Evolutionary conservation across 345 rosid species (phyloP), one percentile per base, ranked within the genome.

Genomic region (Eucalyptus polybractea): DNA sequence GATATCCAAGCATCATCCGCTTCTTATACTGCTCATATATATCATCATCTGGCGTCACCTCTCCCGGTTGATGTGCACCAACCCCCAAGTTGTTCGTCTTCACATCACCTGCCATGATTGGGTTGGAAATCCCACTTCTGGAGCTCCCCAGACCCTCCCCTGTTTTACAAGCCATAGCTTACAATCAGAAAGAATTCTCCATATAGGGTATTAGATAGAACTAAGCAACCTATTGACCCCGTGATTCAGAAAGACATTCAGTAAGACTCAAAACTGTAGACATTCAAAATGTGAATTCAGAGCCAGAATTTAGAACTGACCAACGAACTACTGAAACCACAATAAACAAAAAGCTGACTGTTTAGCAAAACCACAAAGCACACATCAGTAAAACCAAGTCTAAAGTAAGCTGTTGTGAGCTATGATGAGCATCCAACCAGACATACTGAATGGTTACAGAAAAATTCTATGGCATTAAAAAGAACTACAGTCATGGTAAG

Each of bases 1-100:
- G 95, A 91, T 98, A 98, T 76, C 99, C 99, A 86, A 98, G 98
- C 99, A 98, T 98, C 99, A 98, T 98, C 65, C 99, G 96, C 96
- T 98, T 98, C 97, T 98, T 98, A 88, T 98, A 98, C 92, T 97
- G 99, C 93, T 98, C 99, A 31, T 98, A 98, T 92, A 97, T 97
- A 92, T 98, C 99, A 93, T 98, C 99, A 0, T 98, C 99, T 33
- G 99, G 53, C 42, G 94, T 93, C 91, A 98, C 99, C 87, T 98
- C 99, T 56, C 99, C 99, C 10, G 99, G 99, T 56, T 94, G 90
- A 19, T 95, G 93, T 90, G 99, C 99, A 87, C 99, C 99, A 87
- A 98, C 97, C 89, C 99, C 99, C 95, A 98, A 93, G 90, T 98
- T 91, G 91, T 98, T 93, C 87, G 91, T 94, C 95, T 98, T 98